Evolutionary conservation across 1,139 yeast genomes (phyloP).

Genomic region (Debaryomyces coudertii): DNA sequence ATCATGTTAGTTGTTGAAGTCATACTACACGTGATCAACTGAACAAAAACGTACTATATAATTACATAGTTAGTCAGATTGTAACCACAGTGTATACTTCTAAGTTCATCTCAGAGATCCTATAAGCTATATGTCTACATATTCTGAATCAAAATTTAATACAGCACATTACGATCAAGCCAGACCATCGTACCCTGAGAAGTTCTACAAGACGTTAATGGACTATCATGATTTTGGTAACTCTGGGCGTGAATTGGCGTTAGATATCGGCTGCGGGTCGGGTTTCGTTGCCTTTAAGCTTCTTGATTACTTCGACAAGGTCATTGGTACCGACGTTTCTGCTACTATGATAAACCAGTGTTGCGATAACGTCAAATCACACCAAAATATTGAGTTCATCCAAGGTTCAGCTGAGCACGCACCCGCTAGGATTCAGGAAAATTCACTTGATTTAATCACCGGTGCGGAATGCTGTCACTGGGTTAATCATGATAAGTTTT

Average conservation of each 20-base stretch:
- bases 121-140: slow-evolving; percentile 41
- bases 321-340: slow-evolving; percentile 51
- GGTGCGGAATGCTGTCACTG: slow-evolving; percentile 84
- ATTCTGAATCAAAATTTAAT: slow-evolving; percentile 38
- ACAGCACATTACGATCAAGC: slow-evolving; percentile 41
- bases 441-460: slow-evolving; percentile 60
- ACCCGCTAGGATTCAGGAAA: slow-evolving; percentile 24
- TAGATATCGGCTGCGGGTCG: slow-evolving; percentile 87
- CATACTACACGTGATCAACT: too few species aligned
- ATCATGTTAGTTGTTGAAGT: too few species aligned
- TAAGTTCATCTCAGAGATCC: too few species aligned
- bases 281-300: slow-evolving; percentile 73
- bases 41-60: too few species aligned
- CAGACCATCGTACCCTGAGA: slow-evolving; percentile 41
- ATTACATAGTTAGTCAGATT: too few species aligned
- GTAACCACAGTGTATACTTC: too few species aligned
- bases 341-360: slow-evolving; percentile 14
- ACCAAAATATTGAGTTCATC: slow-evolving; percentile 25
- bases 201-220: slow-evolving; percentile 34
- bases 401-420: slow-evolving; percentile 36
- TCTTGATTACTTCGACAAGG: slow-evolving; percentile 44
- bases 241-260: slow-evolving; percentile 33
- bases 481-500: slow-evolving; percentile 62
- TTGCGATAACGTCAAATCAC: slow-evolving; percentile 14
- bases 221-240: slow-evolving; percentile 27